These are phyloP conservation scores for Coemansia sp. DNA, from an alignment of 192 early-diverging fungal genomes.

Conservation along the genomic window DNA sequence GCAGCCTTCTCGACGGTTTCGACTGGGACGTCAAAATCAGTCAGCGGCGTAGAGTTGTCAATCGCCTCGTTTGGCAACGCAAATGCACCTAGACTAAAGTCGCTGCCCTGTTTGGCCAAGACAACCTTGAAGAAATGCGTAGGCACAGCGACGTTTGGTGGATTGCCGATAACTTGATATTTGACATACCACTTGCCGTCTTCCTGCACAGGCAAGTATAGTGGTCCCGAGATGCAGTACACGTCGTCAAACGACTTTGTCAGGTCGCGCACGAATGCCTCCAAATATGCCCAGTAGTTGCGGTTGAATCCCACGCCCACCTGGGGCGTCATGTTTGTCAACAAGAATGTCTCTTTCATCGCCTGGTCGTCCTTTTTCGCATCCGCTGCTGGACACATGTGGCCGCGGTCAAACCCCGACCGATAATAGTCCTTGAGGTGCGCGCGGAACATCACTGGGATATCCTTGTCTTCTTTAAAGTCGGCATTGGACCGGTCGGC, in stretches of 20 bases:
- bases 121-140: slow-evolving; percentile 94
- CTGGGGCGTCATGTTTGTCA: slow-evolving; percentile 79
- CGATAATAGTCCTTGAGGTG: slow-evolving; percentile 76
- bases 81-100: slow-evolving; percentile 63
- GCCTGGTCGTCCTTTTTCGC: slow-evolving; percentile 66
- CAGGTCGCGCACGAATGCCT: slow-evolving; percentile 73
- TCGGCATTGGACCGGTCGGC: slow-evolving; percentile 59
- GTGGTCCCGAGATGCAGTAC: slow-evolving; percentile 82
- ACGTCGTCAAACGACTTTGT: slow-evolving; percentile 77
- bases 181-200: slow-evolving; percentile 76
- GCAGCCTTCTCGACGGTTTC: slow-evolving; percentile 70
- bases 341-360: slow-evolving; percentile 85
- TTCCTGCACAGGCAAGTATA: slow-evolving; percentile 79
- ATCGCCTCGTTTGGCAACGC: slow-evolving; percentile 82
- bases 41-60: slow-evolving; percentile 62
- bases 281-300: slow-evolving; percentile 89
- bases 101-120: slow-evolving; percentile 59
- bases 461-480: slow-evolving; percentile 75
- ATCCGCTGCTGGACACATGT: slow-evolving; percentile 91
- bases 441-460: slow-evolving; percentile 75
- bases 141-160: slow-evolving; percentile 87
- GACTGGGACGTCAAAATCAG: slow-evolving; percentile 67
- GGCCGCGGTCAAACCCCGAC: slow-evolving; percentile 87
- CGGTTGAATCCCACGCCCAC: slow-evolving; percentile 87
- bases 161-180: slow-evolving; percentile 84